These are phyloP conservation scores for Solanum infundibuliforme DNA, from an alignment of 257 asterid species.

Conservation along the genomic window DNA sequence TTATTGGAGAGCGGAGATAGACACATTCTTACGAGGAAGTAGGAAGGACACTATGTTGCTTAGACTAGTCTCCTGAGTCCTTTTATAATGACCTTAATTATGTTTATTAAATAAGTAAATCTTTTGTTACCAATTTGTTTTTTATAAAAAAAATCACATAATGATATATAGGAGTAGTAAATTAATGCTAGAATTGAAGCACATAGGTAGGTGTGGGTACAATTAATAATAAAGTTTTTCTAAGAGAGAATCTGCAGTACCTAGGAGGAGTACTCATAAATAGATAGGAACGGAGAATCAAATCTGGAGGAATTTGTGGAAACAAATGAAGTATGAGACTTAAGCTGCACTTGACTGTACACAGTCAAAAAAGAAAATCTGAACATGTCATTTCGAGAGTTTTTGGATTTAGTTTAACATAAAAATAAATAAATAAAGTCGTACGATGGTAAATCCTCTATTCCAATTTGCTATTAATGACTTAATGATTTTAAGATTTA, in stretches of 20 bases:
- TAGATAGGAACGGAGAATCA: neutral
- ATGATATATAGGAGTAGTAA: neutral
- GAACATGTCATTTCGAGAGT: neutral
- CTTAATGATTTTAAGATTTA: neutral
- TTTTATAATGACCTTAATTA: too few relatives aligned
- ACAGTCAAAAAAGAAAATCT: neutral
- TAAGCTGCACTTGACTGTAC: neutral
- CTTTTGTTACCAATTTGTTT: neutral
- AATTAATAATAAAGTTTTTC: too few relatives aligned
- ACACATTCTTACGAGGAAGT: too few relatives aligned
- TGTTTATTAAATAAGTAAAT: too few relatives aligned
- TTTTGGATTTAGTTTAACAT: neutral
- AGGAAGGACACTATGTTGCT: too few relatives aligned
- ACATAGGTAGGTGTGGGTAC: too few relatives aligned
- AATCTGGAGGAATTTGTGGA: neutral
- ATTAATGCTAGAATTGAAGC: too few relatives aligned
- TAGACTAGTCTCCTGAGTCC: too few relatives aligned
- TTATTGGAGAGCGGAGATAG: neutral
- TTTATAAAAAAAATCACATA: too few relatives aligned
- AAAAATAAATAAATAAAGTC: neutral
- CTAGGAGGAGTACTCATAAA: too few relatives aligned
- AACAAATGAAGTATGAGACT: neutral
- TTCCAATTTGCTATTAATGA: neutral
- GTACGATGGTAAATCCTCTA: too few relatives aligned
- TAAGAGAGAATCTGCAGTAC: too few relatives aligned